Evolutionary conservation across 2,329 filamentous ascomycete species (phyloP).

Genomic region (Talaromyces sp.): DNA sequence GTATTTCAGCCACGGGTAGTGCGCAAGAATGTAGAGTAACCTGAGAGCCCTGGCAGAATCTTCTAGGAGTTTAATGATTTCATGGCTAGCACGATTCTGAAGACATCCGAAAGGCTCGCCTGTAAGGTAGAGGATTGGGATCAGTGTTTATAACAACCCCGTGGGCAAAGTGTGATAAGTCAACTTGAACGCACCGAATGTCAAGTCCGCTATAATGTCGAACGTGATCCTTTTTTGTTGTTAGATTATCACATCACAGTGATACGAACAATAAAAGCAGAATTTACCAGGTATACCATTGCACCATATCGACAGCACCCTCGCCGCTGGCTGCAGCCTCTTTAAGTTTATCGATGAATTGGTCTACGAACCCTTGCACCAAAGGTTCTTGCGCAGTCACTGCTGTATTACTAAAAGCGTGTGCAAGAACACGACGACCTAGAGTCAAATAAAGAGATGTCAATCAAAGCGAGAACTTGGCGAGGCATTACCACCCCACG

Average conservation of each 20-base stretch:
- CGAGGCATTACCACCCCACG: no score
- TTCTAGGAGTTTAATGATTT: not conserved
- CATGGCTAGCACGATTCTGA: not conserved
- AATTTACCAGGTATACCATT: not conserved
- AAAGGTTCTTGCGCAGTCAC: not conserved
- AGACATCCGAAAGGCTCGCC: not conserved
- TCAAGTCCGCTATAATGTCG: not conserved
- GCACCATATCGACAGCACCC: not conserved
- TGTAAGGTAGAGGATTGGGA: not conserved
- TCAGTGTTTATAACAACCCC: not conserved
- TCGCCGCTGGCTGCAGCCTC: not conserved
- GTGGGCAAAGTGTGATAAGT: not conserved
- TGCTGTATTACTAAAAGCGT: not conserved
- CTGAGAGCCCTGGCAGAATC: not conserved
- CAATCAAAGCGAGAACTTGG: no score
- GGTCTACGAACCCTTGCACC: not conserved
- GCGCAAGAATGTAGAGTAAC: not conserved
- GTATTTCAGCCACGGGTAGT: conserved; percentile 10
- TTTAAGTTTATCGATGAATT: not conserved
- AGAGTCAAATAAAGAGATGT: no score
- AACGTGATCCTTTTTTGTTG: not conserved
- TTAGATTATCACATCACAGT: no score
- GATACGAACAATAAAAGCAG: not conserved
- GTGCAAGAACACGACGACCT: not conserved
- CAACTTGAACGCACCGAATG: not conserved